A percentile compares a stretch with the other conserved stretches of the same genome.
Evolutionary conservation across 139 green algal species (phyloP).

Genomic region (Monoraphidium neglectum): DNA sequence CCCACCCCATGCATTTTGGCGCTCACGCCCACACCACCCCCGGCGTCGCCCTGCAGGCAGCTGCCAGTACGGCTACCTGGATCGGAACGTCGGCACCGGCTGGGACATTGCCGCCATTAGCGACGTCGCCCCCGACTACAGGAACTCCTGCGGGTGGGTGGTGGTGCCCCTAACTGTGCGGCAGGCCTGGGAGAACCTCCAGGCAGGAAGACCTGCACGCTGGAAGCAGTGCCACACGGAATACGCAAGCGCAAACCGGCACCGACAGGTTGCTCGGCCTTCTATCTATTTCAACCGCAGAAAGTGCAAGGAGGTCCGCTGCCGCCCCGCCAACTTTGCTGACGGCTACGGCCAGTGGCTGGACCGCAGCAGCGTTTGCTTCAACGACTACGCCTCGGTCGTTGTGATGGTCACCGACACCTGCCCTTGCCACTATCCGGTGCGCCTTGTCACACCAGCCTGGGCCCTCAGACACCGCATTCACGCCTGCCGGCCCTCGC

Average conservation of each 20-base stretch:
- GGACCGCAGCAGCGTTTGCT: slow-evolving; percentile 34
- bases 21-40: too few relatives aligned
- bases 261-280: neutral
- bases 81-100: slow-evolving; percentile 20
- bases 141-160: slow-evolving; percentile 29
- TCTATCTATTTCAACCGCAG: neutral
- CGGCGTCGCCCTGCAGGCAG: neutral
- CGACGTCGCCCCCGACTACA: slow-evolving; percentile 32
- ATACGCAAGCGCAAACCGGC: neutral
- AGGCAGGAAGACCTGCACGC: neutral
- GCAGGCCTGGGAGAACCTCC: too few relatives aligned
- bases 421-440: slow-evolving; percentile 49
- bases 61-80: slow-evolving; percentile 22
- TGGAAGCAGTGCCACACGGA: neutral
- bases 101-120: slow-evolving; percentile 37
- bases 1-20: too few relatives aligned
- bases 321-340: slow-evolving; percentile 22
- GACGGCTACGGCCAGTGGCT: slow-evolving; percentile 49
- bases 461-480: too few relatives aligned
- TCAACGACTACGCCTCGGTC: slow-evolving; percentile 26
- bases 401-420: slow-evolving; percentile 42
- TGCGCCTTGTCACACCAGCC: too few relatives aligned
- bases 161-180: too few relatives aligned
- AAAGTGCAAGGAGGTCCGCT: slow-evolving; percentile 44
- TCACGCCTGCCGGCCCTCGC: too few relatives aligned